Percentiles rank a stretch among this genome's conserved stretches.
phyloP scores from a whole-genome alignment of 129 eudicot genomes.

The Solidago caesia region DNA sequence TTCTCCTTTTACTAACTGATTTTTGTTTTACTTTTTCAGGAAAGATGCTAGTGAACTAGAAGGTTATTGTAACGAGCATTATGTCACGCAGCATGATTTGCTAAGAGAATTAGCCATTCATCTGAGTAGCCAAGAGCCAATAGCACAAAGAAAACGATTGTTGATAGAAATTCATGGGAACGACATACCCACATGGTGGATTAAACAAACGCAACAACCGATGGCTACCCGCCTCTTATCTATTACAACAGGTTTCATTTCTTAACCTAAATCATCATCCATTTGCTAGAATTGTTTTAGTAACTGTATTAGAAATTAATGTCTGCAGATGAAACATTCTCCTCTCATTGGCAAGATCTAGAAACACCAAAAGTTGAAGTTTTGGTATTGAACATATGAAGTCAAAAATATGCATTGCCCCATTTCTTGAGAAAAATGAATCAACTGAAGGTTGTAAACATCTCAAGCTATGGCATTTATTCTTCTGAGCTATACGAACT shows the following conservation, averaged over 20 bases:
- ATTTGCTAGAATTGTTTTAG: slow-evolving; percentile 5
- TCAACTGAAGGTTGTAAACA: slow-evolving; percentile 36
- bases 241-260: slow-evolving; percentile 36
- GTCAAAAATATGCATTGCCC: slow-evolving; percentile 37
- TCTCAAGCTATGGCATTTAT: slow-evolving; percentile 45
- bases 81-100: slow-evolving; percentile 48
- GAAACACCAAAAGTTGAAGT: slow-evolving; percentile 42
- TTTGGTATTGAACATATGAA: slow-evolving; percentile 39
- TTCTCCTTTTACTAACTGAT: not conserved
- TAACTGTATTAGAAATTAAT: slow-evolving; percentile 8
- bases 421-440: slow-evolving; percentile 32
- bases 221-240: slow-evolving; percentile 31
- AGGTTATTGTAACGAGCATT: slow-evolving; percentile 49
- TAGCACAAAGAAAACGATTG: slow-evolving; percentile 37
- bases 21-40: slow-evolving; percentile 26
- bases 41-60: slow-evolving; percentile 35
- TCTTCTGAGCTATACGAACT: slow-evolving; percentile 27
- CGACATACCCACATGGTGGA: slow-evolving; percentile 39
- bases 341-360: slow-evolving; percentile 44
- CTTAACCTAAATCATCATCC: not conserved
- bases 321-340: slow-evolving; percentile 43
- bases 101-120: slow-evolving; percentile 50
- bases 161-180: slow-evolving; percentile 39
- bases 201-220: slow-evolving; percentile 31
- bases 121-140: slow-evolving; percentile 27